phyloP scores from a whole-genome alignment of 352 stramenopile species.

The Pythium rhizo-oryzae region DNA sequence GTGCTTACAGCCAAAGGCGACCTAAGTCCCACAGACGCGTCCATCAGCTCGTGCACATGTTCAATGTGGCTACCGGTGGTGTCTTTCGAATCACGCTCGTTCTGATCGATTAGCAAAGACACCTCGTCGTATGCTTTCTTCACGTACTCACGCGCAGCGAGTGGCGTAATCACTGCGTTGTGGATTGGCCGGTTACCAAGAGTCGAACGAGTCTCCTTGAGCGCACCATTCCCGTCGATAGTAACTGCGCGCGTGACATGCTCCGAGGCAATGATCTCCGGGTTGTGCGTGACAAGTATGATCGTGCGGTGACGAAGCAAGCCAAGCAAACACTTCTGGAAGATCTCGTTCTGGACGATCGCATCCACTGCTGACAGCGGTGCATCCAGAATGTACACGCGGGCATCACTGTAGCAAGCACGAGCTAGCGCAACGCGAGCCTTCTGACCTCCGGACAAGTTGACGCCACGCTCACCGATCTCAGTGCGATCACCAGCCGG shows the following conservation, averaged over 20 bases:
- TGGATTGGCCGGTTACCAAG: neutral
- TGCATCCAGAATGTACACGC: constrained; percentile 88
- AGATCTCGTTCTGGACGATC: constrained; percentile 89
- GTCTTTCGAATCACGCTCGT: too few species aligned
- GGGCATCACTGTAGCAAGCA: constrained; percentile 51
- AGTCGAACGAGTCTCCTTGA: neutral
- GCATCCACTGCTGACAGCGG: constrained; percentile 89
- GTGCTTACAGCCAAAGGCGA: too few species aligned
- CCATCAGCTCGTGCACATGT: too few species aligned
- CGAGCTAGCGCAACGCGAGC: constrained; percentile 51
- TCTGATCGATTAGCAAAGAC: too few species aligned
- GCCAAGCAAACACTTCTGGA: constrained; percentile 35
- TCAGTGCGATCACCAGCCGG: constrained; percentile 70
- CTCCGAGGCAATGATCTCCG: constrained; percentile 22
- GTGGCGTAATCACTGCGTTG: neutral
- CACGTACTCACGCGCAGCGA: neutral
- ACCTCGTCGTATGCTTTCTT: neutral
- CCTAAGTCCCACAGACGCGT: too few species aligned
- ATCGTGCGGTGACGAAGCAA: constrained; percentile 20
- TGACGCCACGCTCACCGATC: constrained; percentile 55
- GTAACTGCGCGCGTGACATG: neutral
- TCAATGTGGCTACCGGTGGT: too few species aligned
- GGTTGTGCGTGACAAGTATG: constrained; percentile 18
- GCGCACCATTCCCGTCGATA: neutral
- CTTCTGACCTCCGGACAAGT: constrained; percentile 59